These are phyloP conservation scores for Omphalotus olearius DNA, from an alignment of 1,284 basidiomycete species.

Conservation along the genomic window DNA sequence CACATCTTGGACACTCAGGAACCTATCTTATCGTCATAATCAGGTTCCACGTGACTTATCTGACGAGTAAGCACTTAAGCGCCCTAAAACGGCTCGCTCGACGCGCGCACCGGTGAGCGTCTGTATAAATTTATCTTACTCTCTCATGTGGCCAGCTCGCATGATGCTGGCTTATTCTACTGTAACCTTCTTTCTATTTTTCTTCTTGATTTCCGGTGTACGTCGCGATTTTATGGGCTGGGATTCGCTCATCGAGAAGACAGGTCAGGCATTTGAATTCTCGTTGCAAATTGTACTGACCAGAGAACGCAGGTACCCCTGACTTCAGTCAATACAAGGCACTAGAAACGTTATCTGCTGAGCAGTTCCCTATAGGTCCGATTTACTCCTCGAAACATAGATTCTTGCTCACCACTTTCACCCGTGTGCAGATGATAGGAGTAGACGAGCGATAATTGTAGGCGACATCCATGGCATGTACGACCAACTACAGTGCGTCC, in stretches of 20 bases:
- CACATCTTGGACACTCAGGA: too few species aligned
- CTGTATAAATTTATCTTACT: not conserved
- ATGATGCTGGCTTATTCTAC: constrained; percentile 20
- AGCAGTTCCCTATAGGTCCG: constrained; percentile 53
- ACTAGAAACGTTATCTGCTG: constrained; percentile 35
- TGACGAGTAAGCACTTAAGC: too few species aligned
- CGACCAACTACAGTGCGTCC: constrained; percentile 57
- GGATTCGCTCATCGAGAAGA: constrained; percentile 7
- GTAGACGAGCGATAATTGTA: constrained; percentile 63
- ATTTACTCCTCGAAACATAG: not conserved
- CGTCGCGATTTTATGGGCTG: constrained; percentile 9
- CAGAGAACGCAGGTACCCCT: constrained; percentile 32
- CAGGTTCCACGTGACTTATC: too few species aligned
- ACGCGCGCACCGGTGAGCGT: too few species aligned
- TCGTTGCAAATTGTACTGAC: not conserved
- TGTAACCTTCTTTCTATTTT: constrained; percentile 37
- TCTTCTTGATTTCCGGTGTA: constrained; percentile 33
- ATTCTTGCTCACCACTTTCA: not conserved
- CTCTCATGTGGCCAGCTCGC: constrained; percentile 6
- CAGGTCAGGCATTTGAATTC: not conserved
- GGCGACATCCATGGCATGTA: constrained; percentile 87
- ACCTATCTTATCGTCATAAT: too few species aligned
- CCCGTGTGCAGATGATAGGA: constrained; percentile 36
- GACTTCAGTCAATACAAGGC: constrained; percentile 52
- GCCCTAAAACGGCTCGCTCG: not conserved